Evolutionary conservation across 495 filamentous ascomycete genomes (phyloP).

Genomic region (Hypoxylon rickii): DNA sequence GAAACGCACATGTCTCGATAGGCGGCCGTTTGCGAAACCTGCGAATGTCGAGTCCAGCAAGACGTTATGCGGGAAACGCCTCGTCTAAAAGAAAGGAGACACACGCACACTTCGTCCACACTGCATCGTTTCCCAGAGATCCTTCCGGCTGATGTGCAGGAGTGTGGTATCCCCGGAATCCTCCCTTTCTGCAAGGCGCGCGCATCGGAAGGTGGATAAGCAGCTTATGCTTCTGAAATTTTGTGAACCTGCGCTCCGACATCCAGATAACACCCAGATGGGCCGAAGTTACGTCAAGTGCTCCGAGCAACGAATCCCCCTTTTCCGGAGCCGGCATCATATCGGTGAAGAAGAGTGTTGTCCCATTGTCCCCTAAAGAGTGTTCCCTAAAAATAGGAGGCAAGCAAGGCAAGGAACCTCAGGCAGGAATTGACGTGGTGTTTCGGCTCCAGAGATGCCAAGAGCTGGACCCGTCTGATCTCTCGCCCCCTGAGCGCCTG

Average conservation of each 20-base stretch:
- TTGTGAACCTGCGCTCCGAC: no score
- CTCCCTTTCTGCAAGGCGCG: conserved; percentile 18
- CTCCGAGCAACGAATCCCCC: conserved; percentile 17
- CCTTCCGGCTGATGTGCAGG: conserved; percentile 29
- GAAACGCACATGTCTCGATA: conserved; percentile 23
- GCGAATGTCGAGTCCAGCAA: conserved; percentile 10
- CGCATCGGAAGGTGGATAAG: conserved; percentile 26
- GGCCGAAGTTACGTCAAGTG: conserved; percentile 18
- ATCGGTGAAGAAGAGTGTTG: conserved; percentile 5
- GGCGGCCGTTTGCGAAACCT: conserved; percentile 11
- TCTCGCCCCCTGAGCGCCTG: conserved; percentile 9
- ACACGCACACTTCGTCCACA: conserved; percentile 11
- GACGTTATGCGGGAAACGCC: conserved; percentile 7
- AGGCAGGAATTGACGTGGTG: conserved; percentile 16
- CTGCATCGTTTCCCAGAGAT: conserved; percentile 25
- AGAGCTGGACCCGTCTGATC: conserved; percentile 17
- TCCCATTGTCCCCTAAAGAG: no score
- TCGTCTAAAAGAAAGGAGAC: conserved; percentile 13
- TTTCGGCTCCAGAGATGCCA: conserved; percentile 23
- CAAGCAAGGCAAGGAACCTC: conserved; percentile 5
- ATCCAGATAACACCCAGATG: conserved; percentile 12
- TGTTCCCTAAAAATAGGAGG: conserved; percentile 13
- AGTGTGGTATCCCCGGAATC: conserved; percentile 20
- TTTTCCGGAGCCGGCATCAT: conserved; percentile 15
- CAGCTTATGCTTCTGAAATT: no score